These are phyloP conservation scores for Heritiera littoralis DNA, from an alignment of 345 rosid species.

Conservation along the genomic window DNA sequence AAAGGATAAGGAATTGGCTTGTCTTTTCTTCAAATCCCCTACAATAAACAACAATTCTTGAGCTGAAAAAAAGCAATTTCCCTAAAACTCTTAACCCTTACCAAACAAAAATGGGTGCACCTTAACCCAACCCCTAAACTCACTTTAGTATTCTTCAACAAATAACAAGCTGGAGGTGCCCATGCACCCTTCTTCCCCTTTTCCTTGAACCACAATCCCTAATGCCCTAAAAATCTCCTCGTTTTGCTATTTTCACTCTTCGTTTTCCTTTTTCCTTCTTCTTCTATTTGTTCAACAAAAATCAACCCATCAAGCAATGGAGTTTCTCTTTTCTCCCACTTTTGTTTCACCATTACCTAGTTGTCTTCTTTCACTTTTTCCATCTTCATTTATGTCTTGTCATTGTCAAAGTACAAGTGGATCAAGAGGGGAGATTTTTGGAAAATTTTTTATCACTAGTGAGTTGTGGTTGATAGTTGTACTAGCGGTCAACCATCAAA, in stretches of 20 bases:
- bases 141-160: conserved; percentile 60
- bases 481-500: no score
- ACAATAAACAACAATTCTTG: conserved; percentile 61
- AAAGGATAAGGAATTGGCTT: no score
- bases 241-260: neutral
- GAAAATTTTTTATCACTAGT: no score
- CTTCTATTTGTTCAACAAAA: conserved; percentile 60
- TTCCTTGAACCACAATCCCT: conserved; percentile 87
- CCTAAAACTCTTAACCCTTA: conserved; percentile 57
- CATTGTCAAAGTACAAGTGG: conserved; percentile 48
- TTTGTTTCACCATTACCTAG: conserved; percentile 47
- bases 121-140: conserved; percentile 29
- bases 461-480: no score
- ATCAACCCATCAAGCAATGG: conserved; percentile 73
- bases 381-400: conserved; percentile 33
- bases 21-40: conserved; percentile 2
- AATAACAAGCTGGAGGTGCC: conserved; percentile 58
- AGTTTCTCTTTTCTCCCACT: conserved; percentile 50
- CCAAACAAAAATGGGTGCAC: conserved; percentile 75
- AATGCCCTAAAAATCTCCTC: conserved; percentile 47
- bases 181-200: conserved; percentile 35
- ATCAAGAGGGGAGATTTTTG: conserved; percentile 58
- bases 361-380: conserved; percentile 44
- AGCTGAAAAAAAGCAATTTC: conserved; percentile 60
- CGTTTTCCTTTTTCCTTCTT: conserved; percentile 1